Percentiles rank a stretch among this genome's conserved stretches.
Evolutionary conservation across 306 rosid species (phyloP).

Genomic region (Cucurbita moschata): DNA sequence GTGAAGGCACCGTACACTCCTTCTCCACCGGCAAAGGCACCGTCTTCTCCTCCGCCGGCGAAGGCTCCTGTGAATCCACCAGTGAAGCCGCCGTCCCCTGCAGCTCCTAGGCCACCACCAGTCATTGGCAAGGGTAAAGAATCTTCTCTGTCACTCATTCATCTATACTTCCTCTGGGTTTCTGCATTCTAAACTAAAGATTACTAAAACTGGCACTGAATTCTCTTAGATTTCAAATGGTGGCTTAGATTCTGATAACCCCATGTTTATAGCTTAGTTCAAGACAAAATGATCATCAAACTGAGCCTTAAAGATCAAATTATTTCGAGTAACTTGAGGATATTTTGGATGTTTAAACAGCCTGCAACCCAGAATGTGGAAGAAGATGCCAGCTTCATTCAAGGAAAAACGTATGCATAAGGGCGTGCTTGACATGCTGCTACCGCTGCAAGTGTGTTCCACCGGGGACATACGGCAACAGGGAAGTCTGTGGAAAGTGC

Average conservation of each 20-base stretch:
- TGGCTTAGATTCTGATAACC: not conserved
- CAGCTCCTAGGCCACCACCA: slow-evolving; percentile 13
- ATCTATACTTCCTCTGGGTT: not conserved
- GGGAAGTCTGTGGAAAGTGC: slow-evolving; percentile 75
- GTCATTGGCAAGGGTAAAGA: not conserved
- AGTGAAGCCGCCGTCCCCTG: slow-evolving; percentile 14
- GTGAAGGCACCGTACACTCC: not conserved
- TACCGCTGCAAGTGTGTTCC: slow-evolving; percentile 85
- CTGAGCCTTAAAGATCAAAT: too few relatives aligned
- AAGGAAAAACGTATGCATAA: slow-evolving; percentile 37
- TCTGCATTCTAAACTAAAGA: not conserved
- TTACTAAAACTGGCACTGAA: not conserved
- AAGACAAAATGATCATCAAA: not conserved
- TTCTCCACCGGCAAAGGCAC: slow-evolving; percentile 13
- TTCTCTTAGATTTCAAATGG: not conserved
- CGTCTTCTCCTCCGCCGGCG: slow-evolving; percentile 7
- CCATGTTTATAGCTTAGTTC: not conserved
- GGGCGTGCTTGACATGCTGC: slow-evolving; percentile 82
- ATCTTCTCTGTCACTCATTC: not conserved
- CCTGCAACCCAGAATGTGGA: slow-evolving; percentile 50
- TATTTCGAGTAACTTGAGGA: not conserved
- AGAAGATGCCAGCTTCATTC: slow-evolving; percentile 45
- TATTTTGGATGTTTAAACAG: slow-evolving; percentile 15
- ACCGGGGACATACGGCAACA: slow-evolving; percentile 80
- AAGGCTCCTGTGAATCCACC: slow-evolving; percentile 10